Percentiles rank a stretch among this genome's conserved stretches.
These are phyloP conservation scores for Saccharomycopsis amapae DNA, from an alignment of 805 yeast species.

Conservation along the genomic window DNA sequence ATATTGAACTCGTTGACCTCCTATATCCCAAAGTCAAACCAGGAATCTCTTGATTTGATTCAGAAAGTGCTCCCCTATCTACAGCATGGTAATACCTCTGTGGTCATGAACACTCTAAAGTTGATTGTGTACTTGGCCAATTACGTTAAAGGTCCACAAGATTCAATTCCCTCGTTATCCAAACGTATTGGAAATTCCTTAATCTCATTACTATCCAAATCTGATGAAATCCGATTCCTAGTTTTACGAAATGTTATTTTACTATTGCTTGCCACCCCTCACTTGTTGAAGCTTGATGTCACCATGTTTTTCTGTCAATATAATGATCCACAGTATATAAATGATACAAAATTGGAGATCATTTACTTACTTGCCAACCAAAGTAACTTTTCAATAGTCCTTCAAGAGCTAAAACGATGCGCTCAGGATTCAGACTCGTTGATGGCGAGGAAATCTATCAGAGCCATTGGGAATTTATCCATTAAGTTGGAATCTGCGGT, in stretches of 20 bases:
- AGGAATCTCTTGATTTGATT: constrained; percentile 59
- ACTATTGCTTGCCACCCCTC: constrained; percentile 57
- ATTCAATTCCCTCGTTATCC: constrained; percentile 46
- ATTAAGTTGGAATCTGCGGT: constrained; percentile 42
- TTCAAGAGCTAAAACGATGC: constrained; percentile 74
- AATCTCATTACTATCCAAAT: constrained; percentile 61
- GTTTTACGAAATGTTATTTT: constrained; percentile 75
- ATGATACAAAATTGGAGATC: constrained; percentile 84
- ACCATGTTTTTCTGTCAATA: constrained; percentile 73
- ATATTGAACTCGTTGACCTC: constrained; percentile 56
- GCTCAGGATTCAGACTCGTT: constrained; percentile 81
- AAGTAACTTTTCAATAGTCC: constrained; percentile 48
- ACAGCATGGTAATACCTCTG: constrained; percentile 75
- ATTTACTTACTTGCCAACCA: constrained; percentile 71
- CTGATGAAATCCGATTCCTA: constrained; percentile 76
- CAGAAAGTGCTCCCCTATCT: constrained; percentile 62
- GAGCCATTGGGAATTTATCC: constrained; percentile 86
- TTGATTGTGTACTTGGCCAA: constrained; percentile 66
- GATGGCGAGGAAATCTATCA: constrained; percentile 77
- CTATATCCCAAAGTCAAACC: constrained; percentile 51
- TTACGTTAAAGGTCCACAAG: constrained; percentile 52
- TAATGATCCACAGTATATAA: constrained; percentile 80
- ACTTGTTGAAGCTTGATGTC: constrained; percentile 55
- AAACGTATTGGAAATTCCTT: constrained; percentile 61
- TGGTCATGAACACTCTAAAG: constrained; percentile 69